phyloP scores from a whole-genome alignment of 257 asterid species.

The Solanum pimpinellifolium region DNA sequence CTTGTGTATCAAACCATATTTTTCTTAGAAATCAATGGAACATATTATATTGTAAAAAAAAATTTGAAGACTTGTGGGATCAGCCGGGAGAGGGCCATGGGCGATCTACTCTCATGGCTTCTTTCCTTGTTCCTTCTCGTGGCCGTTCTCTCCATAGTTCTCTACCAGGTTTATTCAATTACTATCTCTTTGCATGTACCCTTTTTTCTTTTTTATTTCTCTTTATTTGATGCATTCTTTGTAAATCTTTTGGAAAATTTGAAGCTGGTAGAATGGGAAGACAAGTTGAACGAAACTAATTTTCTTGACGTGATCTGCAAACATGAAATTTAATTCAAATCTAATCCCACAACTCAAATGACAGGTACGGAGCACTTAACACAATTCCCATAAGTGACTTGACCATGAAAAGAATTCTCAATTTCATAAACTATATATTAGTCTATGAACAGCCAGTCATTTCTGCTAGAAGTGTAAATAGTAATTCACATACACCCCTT shows the following conservation, averaged over 20 bases:
- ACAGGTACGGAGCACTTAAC: no score
- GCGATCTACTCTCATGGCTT: constrained; percentile 63
- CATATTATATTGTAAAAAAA: neutral
- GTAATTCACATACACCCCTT: neutral
- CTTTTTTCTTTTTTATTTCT: no score
- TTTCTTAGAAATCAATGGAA: neutral
- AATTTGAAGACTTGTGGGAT: neutral
- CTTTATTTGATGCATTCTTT: no score
- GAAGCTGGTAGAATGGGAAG: neutral
- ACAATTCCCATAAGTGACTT: no score
- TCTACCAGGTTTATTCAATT: constrained; percentile 50
- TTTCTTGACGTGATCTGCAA: neutral
- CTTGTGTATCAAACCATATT: neutral
- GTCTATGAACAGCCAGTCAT: no score
- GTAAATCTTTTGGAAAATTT: neutral
- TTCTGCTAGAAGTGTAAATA: no score
- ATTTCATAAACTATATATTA: no score
- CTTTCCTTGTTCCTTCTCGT: constrained; percentile 65
- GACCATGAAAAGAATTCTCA: no score
- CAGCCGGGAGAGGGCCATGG: constrained; percentile 18
- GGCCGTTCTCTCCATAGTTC: constrained; percentile 46
- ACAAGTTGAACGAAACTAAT: neutral
- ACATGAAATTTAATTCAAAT: neutral
- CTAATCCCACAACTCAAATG: neutral
- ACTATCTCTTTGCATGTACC: neutral